A percentile compares a stretch with the other conserved stretches of the same genome.
Conservation (phyloP, 2,329 filamentous ascomycete genomes). For the Cladophialophora exuberans region DNA sequence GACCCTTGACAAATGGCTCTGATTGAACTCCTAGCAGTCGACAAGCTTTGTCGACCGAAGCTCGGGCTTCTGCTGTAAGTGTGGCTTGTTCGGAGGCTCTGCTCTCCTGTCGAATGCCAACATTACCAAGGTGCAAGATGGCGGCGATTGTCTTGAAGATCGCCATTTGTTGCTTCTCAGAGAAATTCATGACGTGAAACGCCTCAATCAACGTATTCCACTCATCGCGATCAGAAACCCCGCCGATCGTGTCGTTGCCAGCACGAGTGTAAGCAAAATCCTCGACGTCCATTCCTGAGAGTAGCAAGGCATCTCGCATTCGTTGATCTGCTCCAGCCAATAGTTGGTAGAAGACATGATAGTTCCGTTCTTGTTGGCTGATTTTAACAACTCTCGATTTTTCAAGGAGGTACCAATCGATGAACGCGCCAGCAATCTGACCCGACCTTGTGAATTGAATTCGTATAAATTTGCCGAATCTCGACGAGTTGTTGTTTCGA, state of each 20-base stretch:
- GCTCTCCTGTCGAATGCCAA: constrained; percentile 87
- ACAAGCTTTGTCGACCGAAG: constrained; percentile 78
- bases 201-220: constrained; percentile 91
- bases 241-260: constrained; percentile 87
- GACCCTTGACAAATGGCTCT: constrained; percentile 82
- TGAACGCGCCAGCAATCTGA: constrained; percentile 92
- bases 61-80: constrained; percentile 72
- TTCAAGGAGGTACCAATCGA: constrained; percentile 97
- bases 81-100: constrained; percentile 88
- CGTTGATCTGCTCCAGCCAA: constrained; percentile 76
- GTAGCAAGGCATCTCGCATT: constrained; percentile 75
- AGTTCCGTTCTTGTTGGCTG: constrained; percentile 87
- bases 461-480: constrained; percentile 97
- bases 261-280: constrained; percentile 91
- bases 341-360: constrained; percentile 97
- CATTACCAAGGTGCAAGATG: constrained; percentile 90
- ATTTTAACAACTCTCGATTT: constrained; percentile 96
- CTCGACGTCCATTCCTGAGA: constrained; percentile 74
- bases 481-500: constrained; percentile 96
- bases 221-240: constrained; percentile 86
- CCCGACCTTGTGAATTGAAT: constrained; percentile 90
- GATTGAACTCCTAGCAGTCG: constrained; percentile 79
- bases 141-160: constrained; percentile 88
- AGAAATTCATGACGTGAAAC: constrained; percentile 92
- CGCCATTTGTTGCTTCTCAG: constrained; percentile 76